Base-by-base conservation (phyloP, 1,139 yeast species). In the Saccharomyces pastorianus region DNA sequence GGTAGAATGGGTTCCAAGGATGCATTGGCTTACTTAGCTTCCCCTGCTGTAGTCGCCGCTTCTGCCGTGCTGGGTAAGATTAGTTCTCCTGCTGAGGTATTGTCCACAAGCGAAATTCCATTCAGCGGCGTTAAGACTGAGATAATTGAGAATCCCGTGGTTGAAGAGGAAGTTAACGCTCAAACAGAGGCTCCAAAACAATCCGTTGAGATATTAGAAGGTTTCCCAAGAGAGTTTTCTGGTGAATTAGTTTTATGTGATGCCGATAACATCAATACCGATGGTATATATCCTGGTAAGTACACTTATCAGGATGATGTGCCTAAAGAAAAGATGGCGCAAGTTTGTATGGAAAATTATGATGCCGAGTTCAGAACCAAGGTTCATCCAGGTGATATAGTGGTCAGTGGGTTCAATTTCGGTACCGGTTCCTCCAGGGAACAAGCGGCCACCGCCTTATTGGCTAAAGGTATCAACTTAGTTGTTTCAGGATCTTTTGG, bases 371-470 rank as follows among this genome's bases (percentile, higher is more conserved):
- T 93, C 71, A 83, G 85, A 54, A 61, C 73, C 50, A 90, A 89
- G 76, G 88, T 96, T 46, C 77, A 83, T 60, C 80, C 96, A 6
- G 89, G 95, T 54, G 99, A 93, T 71, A 90, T 93, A 61, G 82
- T 93, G 55, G 81, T 93, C 52, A 83, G 93, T 55, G 99, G 99
- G 23, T 95, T 76, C 77, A 95, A 95, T 70, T 93, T 93, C 68
- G 99, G 99, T 63, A 91, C 98, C 20, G 99, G 99, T 48, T 90
- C 98, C 5, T 89, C 96, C n/a, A 84, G 99, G 74, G 99, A 93
- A 71, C 99, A 93, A 74, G 99, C 99, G 2, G 99, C 99, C 44
- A 93, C 99, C 29, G 91, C 96, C 48, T 87, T 95, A 58, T 78
- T 95, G 60, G 98, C 99, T 44, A 82, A 96, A 65, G 98, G 93